Evolutionary conservation across 148 eudicot species (phyloP).

Genomic region (Rhododendron ferrugineum): DNA sequence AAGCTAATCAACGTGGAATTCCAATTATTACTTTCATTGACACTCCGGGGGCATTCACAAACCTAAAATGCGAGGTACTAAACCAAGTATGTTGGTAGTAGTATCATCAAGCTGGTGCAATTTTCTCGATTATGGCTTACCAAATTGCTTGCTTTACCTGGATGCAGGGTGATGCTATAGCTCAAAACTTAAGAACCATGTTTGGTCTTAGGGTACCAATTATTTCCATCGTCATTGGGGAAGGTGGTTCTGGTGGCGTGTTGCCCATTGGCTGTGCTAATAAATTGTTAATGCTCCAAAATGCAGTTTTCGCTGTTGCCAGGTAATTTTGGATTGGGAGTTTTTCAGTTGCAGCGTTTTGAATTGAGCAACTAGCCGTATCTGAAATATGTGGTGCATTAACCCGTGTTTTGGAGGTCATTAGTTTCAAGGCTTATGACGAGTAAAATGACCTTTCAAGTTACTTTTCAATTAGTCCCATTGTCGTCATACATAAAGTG

Average conservation of each 20-base stretch:
- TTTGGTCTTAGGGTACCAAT: slow-evolving; percentile 83
- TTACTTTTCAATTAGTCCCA: neutral
- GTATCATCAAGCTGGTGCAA: neutral
- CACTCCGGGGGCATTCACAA: slow-evolving; percentile 89
- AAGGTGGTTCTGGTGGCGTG: slow-evolving; percentile 97
- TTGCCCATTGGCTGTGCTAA: slow-evolving; percentile 89
- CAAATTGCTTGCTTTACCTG: neutral
- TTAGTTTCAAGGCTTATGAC: neutral
- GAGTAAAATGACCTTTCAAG: neutral
- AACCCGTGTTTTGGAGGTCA: neutral
- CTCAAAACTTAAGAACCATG: slow-evolving; percentile 80
- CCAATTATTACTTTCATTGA: slow-evolving; percentile 81
- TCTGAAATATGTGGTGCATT: neutral
- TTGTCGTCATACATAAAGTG: neutral
- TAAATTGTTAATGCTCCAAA: slow-evolving; percentile 72
- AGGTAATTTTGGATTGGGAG: slow-evolving; percentile 38
- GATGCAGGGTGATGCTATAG: slow-evolving; percentile 85
- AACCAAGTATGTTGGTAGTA: slow-evolving; percentile 58
- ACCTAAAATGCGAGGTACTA: slow-evolving; percentile 77
- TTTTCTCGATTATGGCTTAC: neutral
- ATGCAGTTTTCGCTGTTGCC: slow-evolving; percentile 83
- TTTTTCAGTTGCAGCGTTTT: neutral
- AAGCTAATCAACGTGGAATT: slow-evolving; percentile 85
- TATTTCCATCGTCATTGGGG: slow-evolving; percentile 80
- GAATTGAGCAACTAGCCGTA: neutral